A percentile compares a stretch with the other conserved stretches of the same genome.
Evolutionary conservation across 371 early-diverging fungal genomes (phyloP).

Genomic region (Lichtheimia hyalospora): DNA sequence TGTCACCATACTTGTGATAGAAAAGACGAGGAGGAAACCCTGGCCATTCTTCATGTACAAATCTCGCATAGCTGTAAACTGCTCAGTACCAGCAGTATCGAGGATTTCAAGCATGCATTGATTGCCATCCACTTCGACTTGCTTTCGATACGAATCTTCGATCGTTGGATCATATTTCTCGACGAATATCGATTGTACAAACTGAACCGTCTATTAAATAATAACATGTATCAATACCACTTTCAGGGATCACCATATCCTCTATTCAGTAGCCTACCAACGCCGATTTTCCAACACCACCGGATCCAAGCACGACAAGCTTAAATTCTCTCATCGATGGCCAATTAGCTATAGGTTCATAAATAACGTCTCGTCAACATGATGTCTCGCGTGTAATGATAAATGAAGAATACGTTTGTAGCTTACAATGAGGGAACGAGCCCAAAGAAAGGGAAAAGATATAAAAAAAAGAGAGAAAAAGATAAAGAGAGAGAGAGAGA

Average conservation of each 20-base stretch:
- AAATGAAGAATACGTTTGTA: too few species aligned
- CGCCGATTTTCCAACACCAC: conserved; percentile 13
- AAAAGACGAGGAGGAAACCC: conserved; percentile 88
- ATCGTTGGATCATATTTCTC: conserved; percentile 84
- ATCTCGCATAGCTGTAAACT: conserved; percentile 92
- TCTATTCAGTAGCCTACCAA: conserved; percentile 1
- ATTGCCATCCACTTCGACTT: conserved; percentile 84
- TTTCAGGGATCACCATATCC: neutral
- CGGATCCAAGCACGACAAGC: conserved; percentile 12
- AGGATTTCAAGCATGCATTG: conserved; percentile 90
- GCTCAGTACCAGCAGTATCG: conserved; percentile 89
- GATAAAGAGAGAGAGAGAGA: too few species aligned
- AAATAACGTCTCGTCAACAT: too few species aligned
- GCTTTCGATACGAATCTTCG: conserved; percentile 89
- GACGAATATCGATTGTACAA: conserved; percentile 17
- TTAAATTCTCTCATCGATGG: conserved; percentile 8
- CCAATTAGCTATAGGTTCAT: neutral
- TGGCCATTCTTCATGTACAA: conserved; percentile 93
- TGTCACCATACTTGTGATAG: conserved; percentile 81
- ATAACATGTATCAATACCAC: neutral
- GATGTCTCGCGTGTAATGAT: too few species aligned
- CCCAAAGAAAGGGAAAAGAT: too few species aligned
- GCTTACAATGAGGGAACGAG: too few species aligned
- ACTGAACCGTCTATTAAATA: conserved; percentile 13
- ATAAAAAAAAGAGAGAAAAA: too few species aligned